Evolutionary conservation across 768 basidiomycete species (phyloP), one percentile per base, ranked within the genome.

Genomic region (Termitomyces sp.): DNA sequence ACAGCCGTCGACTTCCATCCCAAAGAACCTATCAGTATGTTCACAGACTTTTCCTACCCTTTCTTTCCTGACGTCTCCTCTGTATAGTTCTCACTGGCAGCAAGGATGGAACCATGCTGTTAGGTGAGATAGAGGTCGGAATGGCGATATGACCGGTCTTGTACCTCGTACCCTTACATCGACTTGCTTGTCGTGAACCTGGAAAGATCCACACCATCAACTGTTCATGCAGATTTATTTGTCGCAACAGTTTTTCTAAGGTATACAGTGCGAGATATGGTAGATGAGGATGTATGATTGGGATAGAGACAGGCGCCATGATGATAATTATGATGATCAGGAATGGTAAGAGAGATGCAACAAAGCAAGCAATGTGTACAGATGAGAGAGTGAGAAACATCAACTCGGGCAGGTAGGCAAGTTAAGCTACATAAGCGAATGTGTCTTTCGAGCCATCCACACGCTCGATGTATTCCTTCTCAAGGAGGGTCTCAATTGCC

Each of bases 391-490:
- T 34, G 39, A 9, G 39, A 42, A 36, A 37, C 5, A 44, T 29
- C 31, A 53, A 47, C 47, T 47, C 26, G 16, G 18, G 34, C 53
- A 46, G 43, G 44, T 39, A 43, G 5, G 36, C 31, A 26, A 8
- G 26, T 78, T 72, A 88, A 59, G 87, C 87, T 64, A 89, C 83
- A 67, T 90, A 90, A 49, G 86, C 85, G 69, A 92, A 93, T 31
- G 90, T 90, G 73, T 96, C 94, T 67, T 90, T 87, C 31, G 88
- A 87, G 8, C 90, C 92, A 36, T 94, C 92, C n/a, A 93, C 89
- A 24, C 96, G 88, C 69, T 98, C 96, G 64, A 99, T 90, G 71
- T 98, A 99, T 72, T 99, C 96, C 75, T 98, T 97, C 78, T 98
- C 97, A 50, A 98, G 78, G 29, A 99, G 77, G 16, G 87, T 87